Conservation (phyloP, 345 rosid genomes). For the Eucalyptus caleyi region DNA sequence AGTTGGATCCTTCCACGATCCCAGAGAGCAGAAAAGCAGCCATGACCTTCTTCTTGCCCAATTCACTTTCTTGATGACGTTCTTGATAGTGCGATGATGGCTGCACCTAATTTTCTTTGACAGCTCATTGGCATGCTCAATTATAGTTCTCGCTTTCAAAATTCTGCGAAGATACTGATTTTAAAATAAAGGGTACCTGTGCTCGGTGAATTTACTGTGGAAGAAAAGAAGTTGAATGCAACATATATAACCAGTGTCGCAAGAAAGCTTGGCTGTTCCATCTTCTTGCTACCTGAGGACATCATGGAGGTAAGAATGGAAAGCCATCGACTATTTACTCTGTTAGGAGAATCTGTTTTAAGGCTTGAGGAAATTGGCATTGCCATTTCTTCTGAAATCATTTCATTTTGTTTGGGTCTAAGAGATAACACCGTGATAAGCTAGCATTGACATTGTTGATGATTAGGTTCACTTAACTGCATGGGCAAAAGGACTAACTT, state of each 20-base stretch:
- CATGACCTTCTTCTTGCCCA: too few relatives aligned
- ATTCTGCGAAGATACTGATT: background rate
- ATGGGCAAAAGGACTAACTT: too few relatives aligned
- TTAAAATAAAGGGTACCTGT: background rate
- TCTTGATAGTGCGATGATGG: background rate
- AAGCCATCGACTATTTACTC: background rate
- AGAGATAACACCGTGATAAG: background rate
- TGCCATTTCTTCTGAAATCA: background rate
- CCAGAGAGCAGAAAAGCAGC: too few relatives aligned
- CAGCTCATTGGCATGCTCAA: background rate
- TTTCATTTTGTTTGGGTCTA: background rate
- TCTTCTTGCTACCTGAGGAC: slow-evolving; percentile 95
- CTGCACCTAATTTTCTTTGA: background rate
- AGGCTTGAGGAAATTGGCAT: background rate
- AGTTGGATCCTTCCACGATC: too few relatives aligned
- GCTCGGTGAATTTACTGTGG: slow-evolving; percentile 25
- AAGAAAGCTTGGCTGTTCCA: slow-evolving; percentile 92
- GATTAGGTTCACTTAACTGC: too few relatives aligned
- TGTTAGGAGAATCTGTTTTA: background rate
- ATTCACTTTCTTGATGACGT: too few relatives aligned
- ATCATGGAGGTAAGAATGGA: slow-evolving; percentile 63
- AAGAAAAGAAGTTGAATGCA: slow-evolving; percentile 88
- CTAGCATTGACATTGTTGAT: background rate
- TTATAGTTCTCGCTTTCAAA: background rate
- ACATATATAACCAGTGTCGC: slow-evolving; percentile 91